phyloP scores from a whole-genome alignment of 139 green algal species.

The Medakamo hakoo region DNA sequence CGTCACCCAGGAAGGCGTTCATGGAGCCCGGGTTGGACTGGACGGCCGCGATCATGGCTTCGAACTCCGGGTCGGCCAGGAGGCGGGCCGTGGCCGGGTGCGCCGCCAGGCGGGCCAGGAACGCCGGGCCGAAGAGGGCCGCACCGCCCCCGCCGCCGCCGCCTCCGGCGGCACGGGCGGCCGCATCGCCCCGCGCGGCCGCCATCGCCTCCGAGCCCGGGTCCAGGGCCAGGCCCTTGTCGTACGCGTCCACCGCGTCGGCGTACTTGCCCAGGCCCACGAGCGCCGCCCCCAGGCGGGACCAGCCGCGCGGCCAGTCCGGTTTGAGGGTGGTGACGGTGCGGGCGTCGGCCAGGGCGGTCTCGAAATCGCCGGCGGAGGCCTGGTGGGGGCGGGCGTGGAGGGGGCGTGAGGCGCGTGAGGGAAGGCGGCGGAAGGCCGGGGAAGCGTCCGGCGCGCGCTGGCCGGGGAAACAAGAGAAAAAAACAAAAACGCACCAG shows the following conservation, averaged over 20 bases:
- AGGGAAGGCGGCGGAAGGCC: too few relatives aligned
- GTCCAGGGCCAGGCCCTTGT: conserved; percentile 60
- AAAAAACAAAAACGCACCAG: conserved; percentile 21
- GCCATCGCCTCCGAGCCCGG: conserved; percentile 47
- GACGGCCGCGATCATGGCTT: conserved; percentile 61
- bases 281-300: conserved; percentile 66
- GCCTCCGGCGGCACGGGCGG: not conserved
- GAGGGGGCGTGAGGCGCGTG: not conserved
- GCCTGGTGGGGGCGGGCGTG: conserved; percentile 24
- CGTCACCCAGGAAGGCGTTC: conserved; percentile 43
- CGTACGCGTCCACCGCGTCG: conserved; percentile 61
- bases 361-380: conserved; percentile 55
- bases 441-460: too few relatives aligned
- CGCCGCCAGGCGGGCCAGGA: conserved; percentile 62
- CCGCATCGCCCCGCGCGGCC: conserved; percentile 28
- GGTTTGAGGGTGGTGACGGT: conserved; percentile 71
- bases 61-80: conserved; percentile 71
- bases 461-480: not conserved
- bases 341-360: conserved; percentile 70
- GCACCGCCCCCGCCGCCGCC: conserved; percentile 9
- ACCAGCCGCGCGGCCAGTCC: conserved; percentile 91
- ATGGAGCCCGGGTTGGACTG: conserved; percentile 54
- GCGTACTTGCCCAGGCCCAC: conserved; percentile 48
- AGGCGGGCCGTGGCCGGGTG: conserved; percentile 52
- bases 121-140: conserved; percentile 40